phyloP scores from a whole-genome alignment of 192 early-diverging fungal species.

The Backusella morwellensis region DNA sequence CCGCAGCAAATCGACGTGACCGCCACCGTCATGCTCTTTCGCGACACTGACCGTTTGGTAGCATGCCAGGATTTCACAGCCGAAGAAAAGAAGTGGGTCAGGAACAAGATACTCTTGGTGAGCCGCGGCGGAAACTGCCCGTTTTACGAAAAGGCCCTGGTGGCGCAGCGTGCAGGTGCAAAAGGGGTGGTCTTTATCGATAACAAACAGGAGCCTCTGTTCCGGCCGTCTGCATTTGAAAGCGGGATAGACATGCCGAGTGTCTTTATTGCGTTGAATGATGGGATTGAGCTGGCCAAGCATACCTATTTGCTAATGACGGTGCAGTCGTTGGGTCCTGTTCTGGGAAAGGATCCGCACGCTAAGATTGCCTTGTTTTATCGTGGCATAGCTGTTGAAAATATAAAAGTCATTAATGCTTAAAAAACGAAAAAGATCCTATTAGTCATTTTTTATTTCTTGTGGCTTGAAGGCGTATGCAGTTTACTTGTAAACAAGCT shows the following conservation, averaged over 20 bases:
- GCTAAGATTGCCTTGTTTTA: background rate
- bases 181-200: conserved; percentile 38
- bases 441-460: too few relatives aligned
- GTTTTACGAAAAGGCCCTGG: conserved; percentile 42
- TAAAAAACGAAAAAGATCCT: background rate
- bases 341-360: background rate
- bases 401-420: background rate
- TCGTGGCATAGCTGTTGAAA: background rate
- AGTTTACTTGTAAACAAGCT: too few relatives aligned
- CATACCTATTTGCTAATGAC: background rate
- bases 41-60: background rate
- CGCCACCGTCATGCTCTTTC: background rate
- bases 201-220: conserved; percentile 16
- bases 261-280: background rate
- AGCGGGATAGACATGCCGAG: background rate
- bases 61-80: conserved; percentile 38
- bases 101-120: conserved; percentile 37
- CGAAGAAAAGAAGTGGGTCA: conserved; percentile 21
- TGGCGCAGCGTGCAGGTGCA: conserved; percentile 46
- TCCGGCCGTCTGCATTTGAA: background rate
- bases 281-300: background rate
- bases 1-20: background rate
- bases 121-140: conserved; percentile 39
- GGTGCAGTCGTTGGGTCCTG: background rate
- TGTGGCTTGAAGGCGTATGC: too few relatives aligned